Base-by-base conservation (phyloP, 768 basidiomycete species). In the Macrolepiota albuminosa region DNA sequence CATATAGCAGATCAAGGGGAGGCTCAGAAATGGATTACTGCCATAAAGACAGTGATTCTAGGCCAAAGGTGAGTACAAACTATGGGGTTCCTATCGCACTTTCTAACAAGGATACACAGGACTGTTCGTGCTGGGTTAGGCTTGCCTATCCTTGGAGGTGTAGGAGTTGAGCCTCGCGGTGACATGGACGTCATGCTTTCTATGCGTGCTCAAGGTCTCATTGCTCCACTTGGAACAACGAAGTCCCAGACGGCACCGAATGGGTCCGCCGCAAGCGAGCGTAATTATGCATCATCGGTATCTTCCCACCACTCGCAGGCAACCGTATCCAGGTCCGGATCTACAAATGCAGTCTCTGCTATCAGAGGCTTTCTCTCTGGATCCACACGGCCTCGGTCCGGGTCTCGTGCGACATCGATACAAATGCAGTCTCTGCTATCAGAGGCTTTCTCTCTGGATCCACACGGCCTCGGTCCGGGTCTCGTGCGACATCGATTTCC, bases 121-220 rank as follows among this genome's bases (percentile, higher is more conserved):
- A 84, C 88, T 42, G 73, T 88, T 31, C 86, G 87, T 24, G 88
- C 85, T 9, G 89, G 89, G 16, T 70, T 91, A 13, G 81, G 83
- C 37, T 71, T 77, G 26, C 72, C 83, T 31, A 72, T 73, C 24
- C 64, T 74, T 3, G 74, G 77, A 24, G 76, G 74, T 16, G 73
- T 80, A 31, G 76, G 74, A 9, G 73, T 80, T 29, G 90, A 90
- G 61, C 89, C 88, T 24, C 79, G 85, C 49, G 90, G 90, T 6
- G 90, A 92, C 67, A 83, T 92, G 76, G 90, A 92, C 68, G 90
- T 91, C 50, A 88, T 91, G 83, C 78, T 92, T 39, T 87, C 88
- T 34, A 89, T 92, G 78, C 85, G 86, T 51, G 78, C 84, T 36
- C 88, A 89, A 64, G 84, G 82, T n/a, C 72, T 85, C 56, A 74